Conservation (phyloP, 768 basidiomycete species). For the Suillus clintonianus region DNA sequence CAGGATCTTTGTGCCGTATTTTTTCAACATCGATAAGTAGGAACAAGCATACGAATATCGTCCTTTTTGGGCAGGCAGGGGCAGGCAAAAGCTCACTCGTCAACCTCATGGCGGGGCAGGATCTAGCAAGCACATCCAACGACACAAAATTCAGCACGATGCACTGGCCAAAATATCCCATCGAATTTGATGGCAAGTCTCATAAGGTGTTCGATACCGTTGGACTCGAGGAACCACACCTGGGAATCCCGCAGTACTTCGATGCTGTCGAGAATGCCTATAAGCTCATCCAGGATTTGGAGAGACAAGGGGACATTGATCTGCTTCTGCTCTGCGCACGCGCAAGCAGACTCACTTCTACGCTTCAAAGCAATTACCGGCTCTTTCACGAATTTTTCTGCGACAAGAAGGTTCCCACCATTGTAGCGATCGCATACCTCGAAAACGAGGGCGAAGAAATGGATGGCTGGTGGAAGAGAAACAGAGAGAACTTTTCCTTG, state of each 20-base stretch:
- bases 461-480: constrained; percentile 41
- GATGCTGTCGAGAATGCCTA: constrained; percentile 31
- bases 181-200: constrained; percentile 18
- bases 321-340: constrained; percentile 43
- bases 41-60: constrained; percentile 38
- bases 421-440: constrained; percentile 40
- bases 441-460: constrained; percentile 34
- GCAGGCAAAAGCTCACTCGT: constrained; percentile 34
- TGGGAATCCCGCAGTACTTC: constrained; percentile 25
- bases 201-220: constrained; percentile 35
- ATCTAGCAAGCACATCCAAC: constrained; percentile 26
- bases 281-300: constrained; percentile 34
- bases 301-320: constrained; percentile 35
- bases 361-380: constrained; percentile 39
- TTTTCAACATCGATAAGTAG: background rate
- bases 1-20: background rate
- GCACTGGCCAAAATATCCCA: constrained; percentile 25
- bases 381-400: constrained; percentile 42
- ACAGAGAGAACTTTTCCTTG: constrained; percentile 32
- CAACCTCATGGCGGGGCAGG: constrained; percentile 29
- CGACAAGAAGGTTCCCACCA: constrained; percentile 36
- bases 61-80: constrained; percentile 46
- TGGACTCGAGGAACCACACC: constrained; percentile 34
- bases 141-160: constrained; percentile 39
- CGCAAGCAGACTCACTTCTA: constrained; percentile 37